These are phyloP conservation scores for Penicillium sp. DNA, from an alignment of 2,329 filamentous ascomycete species.

Conservation along the genomic window DNA sequence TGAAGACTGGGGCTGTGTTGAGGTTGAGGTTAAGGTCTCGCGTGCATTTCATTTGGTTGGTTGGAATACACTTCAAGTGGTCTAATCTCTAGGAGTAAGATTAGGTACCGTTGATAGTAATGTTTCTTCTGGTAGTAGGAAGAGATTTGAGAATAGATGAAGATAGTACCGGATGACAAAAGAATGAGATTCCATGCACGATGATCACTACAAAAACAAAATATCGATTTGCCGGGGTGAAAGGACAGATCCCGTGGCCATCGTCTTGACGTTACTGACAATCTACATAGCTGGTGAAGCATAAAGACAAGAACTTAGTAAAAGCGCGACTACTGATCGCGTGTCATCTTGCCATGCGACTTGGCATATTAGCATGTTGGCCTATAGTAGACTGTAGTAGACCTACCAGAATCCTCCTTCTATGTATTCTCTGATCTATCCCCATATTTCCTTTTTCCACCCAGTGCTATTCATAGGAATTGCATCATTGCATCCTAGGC, in stretches of 20 bases:
- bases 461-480: slow-evolving; percentile 2
- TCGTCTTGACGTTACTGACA: no score
- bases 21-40: no score
- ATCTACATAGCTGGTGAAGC: not conserved
- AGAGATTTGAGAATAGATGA: not conserved
- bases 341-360: not conserved
- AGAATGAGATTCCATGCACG: slow-evolving; percentile 3
- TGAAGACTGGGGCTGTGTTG: no score
- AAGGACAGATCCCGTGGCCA: no score
- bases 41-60: no score
- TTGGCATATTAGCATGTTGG: not conserved
- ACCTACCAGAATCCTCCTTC: not conserved
- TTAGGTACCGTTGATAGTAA: no score
- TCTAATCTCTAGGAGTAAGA: no score
- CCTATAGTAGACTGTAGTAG: no score
- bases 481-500: no score
- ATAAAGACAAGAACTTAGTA: not conserved
- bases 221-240: not conserved
- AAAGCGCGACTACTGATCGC: not conserved
- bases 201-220: not conserved
- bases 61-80: no score
- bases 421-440: not conserved
- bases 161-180: not conserved
- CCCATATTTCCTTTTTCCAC: no score
- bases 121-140: no score